Base-by-base conservation (phyloP, 169 alveolate genomes). In the Plasmodium coatneyi region DNA sequence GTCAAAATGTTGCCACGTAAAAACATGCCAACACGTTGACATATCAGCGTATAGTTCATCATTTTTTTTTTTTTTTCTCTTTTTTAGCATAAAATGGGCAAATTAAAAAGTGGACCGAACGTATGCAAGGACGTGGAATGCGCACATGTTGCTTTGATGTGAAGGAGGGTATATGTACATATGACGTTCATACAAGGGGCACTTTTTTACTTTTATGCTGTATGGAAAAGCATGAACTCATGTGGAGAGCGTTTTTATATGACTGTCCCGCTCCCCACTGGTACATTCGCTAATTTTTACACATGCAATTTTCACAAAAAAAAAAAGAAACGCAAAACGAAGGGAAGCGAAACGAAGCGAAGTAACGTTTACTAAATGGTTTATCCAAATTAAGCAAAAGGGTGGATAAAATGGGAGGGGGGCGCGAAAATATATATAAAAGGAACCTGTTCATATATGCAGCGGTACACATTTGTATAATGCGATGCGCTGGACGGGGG, bases 351-450 rank as follows among this genome's bases (percentile, higher is more conserved):
- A 32, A 4, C 22, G 30, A 56, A 60, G 14, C 12, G 86, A 32
- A 80, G 5, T 1, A 56, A 25, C 30, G 46, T 5, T 78, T 78
- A 78, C 39, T 76, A 76, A 76, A 76, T 19, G 52, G 52, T 78
- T 22, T 22, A 78, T 78, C 70, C 30, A 28, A 78, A 78, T 78
- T 78, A 39, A 78, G 54, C 84, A 78, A 78, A 78, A 39, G 25
- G 6, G 84, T 41, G 19, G 22, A 78, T 78, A 41, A 22, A 7
- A 10, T 9, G 36, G 34, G 36, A n/a, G 74, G 12, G 74, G 34
- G 16, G 36, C 0, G 74, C 12, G 36, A 19, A 60, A 60, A 60
- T 19, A 46, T 46, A 12, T 19, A 25, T 60, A 25, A 6, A n/a
- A 22, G 4, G 14, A 19, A 25, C 12, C 34, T 19, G 28, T 60